phyloP scores from a whole-genome alignment of 176 grass and related monocot species.

The Carex myosuroides region DNA sequence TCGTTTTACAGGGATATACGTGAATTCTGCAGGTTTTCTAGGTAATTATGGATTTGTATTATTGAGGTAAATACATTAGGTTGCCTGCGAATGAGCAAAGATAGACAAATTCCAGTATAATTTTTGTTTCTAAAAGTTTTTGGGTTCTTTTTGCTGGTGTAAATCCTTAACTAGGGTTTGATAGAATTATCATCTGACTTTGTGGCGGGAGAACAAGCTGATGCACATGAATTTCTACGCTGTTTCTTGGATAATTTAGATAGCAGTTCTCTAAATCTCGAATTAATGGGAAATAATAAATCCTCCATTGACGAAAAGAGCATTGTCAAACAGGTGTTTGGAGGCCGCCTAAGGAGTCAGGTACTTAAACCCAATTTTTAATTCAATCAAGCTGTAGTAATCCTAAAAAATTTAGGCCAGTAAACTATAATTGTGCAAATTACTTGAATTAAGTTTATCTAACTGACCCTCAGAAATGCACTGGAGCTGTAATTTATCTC shows the following conservation, averaged over 20 bases:
- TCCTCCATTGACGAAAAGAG: conserved; percentile 56
- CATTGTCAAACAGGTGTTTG: conserved; percentile 80
- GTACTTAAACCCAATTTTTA: conserved; percentile 26
- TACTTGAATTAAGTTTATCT: background rate
- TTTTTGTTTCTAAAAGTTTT: background rate
- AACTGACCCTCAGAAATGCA: background rate
- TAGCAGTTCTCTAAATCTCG: conserved; percentile 39
- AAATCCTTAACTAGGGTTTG: conserved; percentile 42
- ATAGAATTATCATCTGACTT: conserved; percentile 77
- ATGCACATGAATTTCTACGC: conserved; percentile 81
- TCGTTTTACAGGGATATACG: background rate
- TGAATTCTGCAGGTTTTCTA: background rate
- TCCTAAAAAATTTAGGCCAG: background rate
- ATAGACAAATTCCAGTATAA: background rate
- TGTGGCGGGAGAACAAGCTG: conserved; percentile 61
- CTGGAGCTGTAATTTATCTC: background rate
- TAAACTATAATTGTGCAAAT: background rate
- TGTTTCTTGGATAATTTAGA: conserved; percentile 77
- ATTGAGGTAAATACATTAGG: background rate
- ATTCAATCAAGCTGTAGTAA: background rate
- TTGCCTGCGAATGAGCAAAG: background rate
- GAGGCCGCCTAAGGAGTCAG: conserved; percentile 71
- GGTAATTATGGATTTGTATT: background rate
- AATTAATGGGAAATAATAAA: conserved; percentile 24
- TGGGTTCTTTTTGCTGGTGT: background rate